These are phyloP conservation scores for Calonectria naviculata DNA, from an alignment of 2,329 filamentous ascomycete genomes.

Conservation along the genomic window DNA sequence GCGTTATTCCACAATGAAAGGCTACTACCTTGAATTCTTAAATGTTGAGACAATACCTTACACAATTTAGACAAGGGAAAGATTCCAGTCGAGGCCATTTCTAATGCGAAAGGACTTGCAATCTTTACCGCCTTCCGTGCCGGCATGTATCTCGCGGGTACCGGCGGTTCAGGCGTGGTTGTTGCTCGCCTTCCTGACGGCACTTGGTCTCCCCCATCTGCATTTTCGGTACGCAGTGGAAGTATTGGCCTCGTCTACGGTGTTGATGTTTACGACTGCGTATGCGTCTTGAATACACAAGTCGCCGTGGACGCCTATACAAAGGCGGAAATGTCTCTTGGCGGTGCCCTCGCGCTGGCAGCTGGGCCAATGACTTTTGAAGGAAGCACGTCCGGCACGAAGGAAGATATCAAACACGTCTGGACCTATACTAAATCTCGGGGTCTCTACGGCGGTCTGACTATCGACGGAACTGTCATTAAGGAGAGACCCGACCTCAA, in stretches of 20 bases:
- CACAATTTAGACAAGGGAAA: conserved; percentile 21
- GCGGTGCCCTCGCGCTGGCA: conserved; percentile 74
- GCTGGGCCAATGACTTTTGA: conserved; percentile 57
- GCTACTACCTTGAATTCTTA: neutral
- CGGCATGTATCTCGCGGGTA: conserved; percentile 67
- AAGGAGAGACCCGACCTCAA: conserved; percentile 80
- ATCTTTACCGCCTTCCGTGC: conserved; percentile 71
- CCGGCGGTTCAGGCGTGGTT: conserved; percentile 66
- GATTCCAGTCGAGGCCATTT: conserved; percentile 57
- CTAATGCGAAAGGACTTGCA: conserved; percentile 65
- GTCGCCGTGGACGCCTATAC: conserved; percentile 76
- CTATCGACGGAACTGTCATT: conserved; percentile 80
- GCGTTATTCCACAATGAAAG: neutral
- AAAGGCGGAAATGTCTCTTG: conserved; percentile 72
- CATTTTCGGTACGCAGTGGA: conserved; percentile 77
- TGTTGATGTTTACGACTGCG: conserved; percentile 81
- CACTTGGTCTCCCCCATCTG: conserved; percentile 76
- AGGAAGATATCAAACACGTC: conserved; percentile 72
- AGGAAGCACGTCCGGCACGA: conserved; percentile 71
- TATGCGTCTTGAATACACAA: conserved; percentile 77
- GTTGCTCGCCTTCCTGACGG: conserved; percentile 64
- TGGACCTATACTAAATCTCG: conserved; percentile 62
- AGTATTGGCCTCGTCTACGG: conserved; percentile 77
- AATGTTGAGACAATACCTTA: neutral
- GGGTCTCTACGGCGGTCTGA: conserved; percentile 74